A percentile compares a stretch with the other conserved stretches of the same genome.
phyloP scores from a whole-genome alignment of 805 yeast species.

The Candida wancherniae region DNA sequence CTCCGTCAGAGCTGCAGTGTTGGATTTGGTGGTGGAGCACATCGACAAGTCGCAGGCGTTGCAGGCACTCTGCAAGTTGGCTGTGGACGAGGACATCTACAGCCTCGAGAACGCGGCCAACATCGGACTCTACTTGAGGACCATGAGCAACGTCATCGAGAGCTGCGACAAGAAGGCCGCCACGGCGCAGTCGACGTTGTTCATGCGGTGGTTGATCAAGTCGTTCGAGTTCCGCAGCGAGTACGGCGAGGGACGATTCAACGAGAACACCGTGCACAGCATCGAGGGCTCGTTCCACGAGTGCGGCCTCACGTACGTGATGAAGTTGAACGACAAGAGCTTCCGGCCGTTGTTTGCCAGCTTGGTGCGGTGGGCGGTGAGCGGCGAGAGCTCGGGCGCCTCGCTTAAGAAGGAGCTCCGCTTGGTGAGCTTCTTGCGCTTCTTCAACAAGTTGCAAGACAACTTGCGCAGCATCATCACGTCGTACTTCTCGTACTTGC shows the following conservation, averaged over 20 bases:
- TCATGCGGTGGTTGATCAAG: conserved; percentile 63
- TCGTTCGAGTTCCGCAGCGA: conserved; percentile 68
- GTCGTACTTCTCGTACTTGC: conserved; percentile 75
- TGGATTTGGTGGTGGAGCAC: conserved; percentile 58
- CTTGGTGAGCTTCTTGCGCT: conserved; percentile 72
- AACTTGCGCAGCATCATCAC: conserved; percentile 84
- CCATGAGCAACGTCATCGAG: conserved; percentile 63
- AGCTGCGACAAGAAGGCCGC: conserved; percentile 70
- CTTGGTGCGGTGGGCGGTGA: conserved; percentile 87
- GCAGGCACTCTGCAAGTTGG: conserved; percentile 55
- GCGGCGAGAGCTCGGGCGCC: conserved; percentile 62
- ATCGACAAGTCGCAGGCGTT: conserved; percentile 64
- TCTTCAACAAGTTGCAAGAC: conserved; percentile 80
- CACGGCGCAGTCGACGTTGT: conserved; percentile 59
- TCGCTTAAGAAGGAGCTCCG: conserved; percentile 45
- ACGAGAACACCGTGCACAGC: conserved; percentile 69
- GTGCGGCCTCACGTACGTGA: conserved; percentile 69
- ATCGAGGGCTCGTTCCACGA: conserved; percentile 73
- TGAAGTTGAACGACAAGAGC: conserved; percentile 89
- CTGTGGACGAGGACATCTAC: conserved; percentile 44
- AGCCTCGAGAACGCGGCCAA: conserved; percentile 29
- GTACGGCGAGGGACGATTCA: conserved; percentile 44
- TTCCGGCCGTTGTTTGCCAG: conserved; percentile 90
- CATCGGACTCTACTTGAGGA: conserved; percentile 65
- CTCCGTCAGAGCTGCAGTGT: conserved; percentile 54